Evolutionary conservation across 2,329 filamentous ascomycete species (phyloP).

Genomic region (Grosmannia huntii): DNA sequence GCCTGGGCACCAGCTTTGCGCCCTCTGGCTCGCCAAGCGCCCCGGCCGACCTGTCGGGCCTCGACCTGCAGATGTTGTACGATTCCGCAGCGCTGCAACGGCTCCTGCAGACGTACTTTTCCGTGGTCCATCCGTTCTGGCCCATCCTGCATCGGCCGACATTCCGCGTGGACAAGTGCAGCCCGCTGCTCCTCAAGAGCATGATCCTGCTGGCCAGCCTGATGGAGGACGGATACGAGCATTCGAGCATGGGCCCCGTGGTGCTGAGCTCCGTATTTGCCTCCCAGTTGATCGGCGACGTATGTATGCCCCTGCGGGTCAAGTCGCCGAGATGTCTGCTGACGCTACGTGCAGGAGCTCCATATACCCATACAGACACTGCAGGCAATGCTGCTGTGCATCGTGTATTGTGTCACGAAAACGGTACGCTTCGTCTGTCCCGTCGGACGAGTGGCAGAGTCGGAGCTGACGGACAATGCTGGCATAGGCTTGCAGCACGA

Average conservation of each 20-base stretch:
- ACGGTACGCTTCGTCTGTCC: neutral
- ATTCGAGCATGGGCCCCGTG: neutral
- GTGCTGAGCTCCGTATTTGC: constrained; percentile 1
- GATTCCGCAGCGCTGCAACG: neutral
- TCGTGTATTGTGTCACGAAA: constrained; percentile 3
- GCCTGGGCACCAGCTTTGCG: neutral
- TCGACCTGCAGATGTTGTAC: neutral
- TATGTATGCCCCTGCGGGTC: neutral
- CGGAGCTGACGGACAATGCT: neutral
- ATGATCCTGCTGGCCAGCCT: constrained; percentile 1
- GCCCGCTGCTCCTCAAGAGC: constrained; percentile 1
- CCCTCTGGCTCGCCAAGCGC: neutral
- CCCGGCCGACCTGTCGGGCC: neutral
- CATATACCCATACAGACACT: constrained; percentile 1
- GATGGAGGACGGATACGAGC: neutral
- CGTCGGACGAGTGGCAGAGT: neutral
- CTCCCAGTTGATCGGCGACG: neutral
- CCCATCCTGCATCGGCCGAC: constrained; percentile 5
- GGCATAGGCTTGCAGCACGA: neutral
- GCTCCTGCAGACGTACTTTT: constrained; percentile 2
- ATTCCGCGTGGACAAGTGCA: neutral
- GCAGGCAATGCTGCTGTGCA: constrained; percentile 3
- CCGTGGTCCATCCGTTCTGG: neutral
- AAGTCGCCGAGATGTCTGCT: neutral
- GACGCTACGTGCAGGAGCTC: neutral